Evolutionary conservation across 2,329 filamentous ascomycete species (phyloP).

Genomic region (Pseudonectria buxi): DNA sequence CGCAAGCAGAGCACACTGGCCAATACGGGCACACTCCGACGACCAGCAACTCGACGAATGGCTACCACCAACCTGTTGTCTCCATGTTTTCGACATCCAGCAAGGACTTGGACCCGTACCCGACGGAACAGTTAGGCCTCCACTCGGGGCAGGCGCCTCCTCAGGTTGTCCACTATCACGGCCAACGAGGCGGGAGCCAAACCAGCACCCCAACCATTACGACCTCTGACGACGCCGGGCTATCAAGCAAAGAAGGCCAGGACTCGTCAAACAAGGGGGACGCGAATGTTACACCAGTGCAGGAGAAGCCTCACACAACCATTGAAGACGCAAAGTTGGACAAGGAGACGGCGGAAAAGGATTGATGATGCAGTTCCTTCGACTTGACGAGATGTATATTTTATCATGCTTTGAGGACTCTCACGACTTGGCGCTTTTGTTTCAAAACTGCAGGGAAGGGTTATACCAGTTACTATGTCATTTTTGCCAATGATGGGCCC

Average conservation of each 20-base stretch:
- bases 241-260: conserved; percentile 43
- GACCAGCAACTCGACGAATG: conserved; percentile 44
- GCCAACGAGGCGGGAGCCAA: conserved; percentile 60
- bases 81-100: conserved; percentile 66
- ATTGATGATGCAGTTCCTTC: conserved; percentile 19
- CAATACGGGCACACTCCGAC: conserved; percentile 42
- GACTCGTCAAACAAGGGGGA: conserved; percentile 37
- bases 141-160: conserved; percentile 57
- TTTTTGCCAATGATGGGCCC: not conserved
- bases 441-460: conserved; percentile 11
- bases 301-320: conserved; percentile 25
- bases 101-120: conserved; percentile 62
- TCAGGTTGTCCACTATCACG: conserved; percentile 62
- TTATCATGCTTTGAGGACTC: conserved; percentile 19
- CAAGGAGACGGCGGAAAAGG: conserved; percentile 16
- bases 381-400: conserved; percentile 14
- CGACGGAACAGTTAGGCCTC: conserved; percentile 56
- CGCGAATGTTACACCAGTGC: conserved; percentile 27
- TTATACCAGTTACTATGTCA: conserved; percentile 18
- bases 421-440: conserved; percentile 21
- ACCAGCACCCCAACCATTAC: conserved; percentile 56
- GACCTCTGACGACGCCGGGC: conserved; percentile 42
- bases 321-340: conserved; percentile 8
- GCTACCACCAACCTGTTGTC: conserved; percentile 62
- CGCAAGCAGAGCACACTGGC: conserved; percentile 49